phyloP scores from a whole-genome alignment of 1,284 basidiomycete species.

The Ustilago hordei region DNA sequence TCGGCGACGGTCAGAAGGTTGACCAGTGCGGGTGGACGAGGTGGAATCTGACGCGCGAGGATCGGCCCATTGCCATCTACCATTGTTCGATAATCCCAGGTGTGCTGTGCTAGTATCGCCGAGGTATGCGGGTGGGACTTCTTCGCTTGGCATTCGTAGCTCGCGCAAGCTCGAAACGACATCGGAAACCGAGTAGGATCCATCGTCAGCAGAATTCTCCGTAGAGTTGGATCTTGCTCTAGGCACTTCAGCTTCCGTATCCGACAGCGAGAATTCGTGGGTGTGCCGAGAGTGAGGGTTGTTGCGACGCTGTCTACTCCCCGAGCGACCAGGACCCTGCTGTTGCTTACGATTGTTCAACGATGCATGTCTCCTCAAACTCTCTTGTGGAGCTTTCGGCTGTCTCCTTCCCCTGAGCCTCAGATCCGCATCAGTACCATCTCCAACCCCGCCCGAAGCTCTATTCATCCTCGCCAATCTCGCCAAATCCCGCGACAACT shows the following conservation, averaged over 20 bases:
- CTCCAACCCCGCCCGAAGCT: slow-evolving; percentile 3
- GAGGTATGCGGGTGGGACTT: slow-evolving; percentile 23
- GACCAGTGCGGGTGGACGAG: slow-evolving; percentile 24
- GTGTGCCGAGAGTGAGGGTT: slow-evolving; percentile 21
- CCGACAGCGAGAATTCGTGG: slow-evolving; percentile 52
- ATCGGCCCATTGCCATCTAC: slow-evolving; percentile 47
- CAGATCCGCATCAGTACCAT: not conserved
- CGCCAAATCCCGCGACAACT: slow-evolving; percentile 45
- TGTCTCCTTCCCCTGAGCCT: slow-evolving; percentile 19
- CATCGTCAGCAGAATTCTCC: slow-evolving; percentile 22
- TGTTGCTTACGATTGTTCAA: slow-evolving; percentile 27
- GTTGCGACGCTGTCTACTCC: not conserved
- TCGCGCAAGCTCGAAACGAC: slow-evolving; percentile 34
- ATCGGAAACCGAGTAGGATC: slow-evolving; percentile 22
- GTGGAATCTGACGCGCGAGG: slow-evolving; percentile 15
- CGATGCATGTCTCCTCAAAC: slow-evolving; percentile 35
- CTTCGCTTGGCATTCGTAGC: slow-evolving; percentile 35
- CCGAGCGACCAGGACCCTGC: not conserved
- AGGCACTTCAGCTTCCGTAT: slow-evolving; percentile 55
- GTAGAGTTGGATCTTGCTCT: slow-evolving; percentile 33
- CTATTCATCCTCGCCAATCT: slow-evolving; percentile 45
- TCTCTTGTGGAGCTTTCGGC: slow-evolving; percentile 8
- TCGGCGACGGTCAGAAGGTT: slow-evolving; percentile 13
- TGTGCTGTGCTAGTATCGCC: slow-evolving; percentile 34
- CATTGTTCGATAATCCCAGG: slow-evolving; percentile 30